phyloP scores from a whole-genome alignment of 331 rosid genomes.

The Malus hybrid region DNA sequence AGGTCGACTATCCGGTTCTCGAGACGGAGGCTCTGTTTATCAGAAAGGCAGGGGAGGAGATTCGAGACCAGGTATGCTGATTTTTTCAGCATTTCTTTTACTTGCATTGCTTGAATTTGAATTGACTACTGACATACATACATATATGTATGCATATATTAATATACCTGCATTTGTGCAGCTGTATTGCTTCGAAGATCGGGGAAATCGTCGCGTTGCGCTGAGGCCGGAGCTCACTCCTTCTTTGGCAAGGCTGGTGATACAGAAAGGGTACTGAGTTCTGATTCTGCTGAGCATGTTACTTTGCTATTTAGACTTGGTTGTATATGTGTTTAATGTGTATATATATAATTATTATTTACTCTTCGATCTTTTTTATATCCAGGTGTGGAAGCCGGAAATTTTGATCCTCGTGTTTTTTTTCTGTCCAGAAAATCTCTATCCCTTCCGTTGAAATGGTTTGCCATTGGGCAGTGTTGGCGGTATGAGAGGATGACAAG shows the following conservation, averaged over 20 bases:
- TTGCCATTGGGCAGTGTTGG: conserved; percentile 96
- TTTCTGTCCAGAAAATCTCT: conserved; percentile 68
- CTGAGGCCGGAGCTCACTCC: conserved; percentile 98
- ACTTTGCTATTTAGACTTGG: not conserved
- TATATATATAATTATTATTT: conserved; percentile 11
- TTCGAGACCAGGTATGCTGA: conserved; percentile 70
- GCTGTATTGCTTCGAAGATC: conserved; percentile 97
- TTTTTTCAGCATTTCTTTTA: not conserved
- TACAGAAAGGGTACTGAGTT: conserved; percentile 79
- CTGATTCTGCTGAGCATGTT: conserved; percentile 3
- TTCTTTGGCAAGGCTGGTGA: conserved; percentile 90
- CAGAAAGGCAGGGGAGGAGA: conserved; percentile 96
- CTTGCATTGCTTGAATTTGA: not conserved
- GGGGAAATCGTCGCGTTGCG: conserved; percentile 94
- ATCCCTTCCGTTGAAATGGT: conserved; percentile 92
- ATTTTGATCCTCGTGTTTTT: conserved; percentile 32
- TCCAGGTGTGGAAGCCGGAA: conserved; percentile 33
- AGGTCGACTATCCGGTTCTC: conserved; percentile 87
- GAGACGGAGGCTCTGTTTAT: conserved; percentile 82
- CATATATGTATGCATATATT: not conserved
- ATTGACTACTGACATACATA: too few relatives aligned
- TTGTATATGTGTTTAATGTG: not conserved
- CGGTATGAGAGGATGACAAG: conserved; percentile 98
- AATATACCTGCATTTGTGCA: conserved; percentile 15
- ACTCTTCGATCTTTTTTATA: conserved; percentile 24